Evolutionary conservation across 2,329 filamentous ascomycete genomes (phyloP).

Genomic region (Magnaporthiopsis rhizophila): DNA sequence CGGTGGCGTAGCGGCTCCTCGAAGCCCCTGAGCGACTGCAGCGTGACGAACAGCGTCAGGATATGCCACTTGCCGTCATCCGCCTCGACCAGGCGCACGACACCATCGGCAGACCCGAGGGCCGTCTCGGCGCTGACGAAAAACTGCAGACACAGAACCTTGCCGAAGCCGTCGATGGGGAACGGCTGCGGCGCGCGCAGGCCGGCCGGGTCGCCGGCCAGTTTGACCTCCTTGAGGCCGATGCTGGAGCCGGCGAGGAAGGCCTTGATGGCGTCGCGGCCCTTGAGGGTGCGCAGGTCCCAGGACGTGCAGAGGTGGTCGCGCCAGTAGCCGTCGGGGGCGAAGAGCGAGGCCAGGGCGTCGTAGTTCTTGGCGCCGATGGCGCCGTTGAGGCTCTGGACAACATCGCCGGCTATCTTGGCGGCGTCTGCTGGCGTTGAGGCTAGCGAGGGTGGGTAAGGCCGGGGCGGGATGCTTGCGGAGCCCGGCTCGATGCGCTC

Average conservation of each 20-base stretch:
- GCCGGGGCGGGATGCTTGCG: constrained; percentile 40
- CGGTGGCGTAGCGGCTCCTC: constrained; percentile 39
- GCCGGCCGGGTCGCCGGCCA: constrained; percentile 34
- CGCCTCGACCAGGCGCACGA: constrained; percentile 42
- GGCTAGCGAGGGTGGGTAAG: constrained; percentile 27
- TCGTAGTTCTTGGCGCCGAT: constrained; percentile 27
- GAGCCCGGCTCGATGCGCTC: constrained; percentile 36
- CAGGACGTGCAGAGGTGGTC: constrained; percentile 50
- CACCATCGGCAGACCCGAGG: constrained; percentile 46
- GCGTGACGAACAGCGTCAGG: constrained; percentile 54
- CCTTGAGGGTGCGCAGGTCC: constrained; percentile 45
- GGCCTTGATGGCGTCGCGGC: constrained; percentile 27
- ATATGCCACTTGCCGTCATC: constrained; percentile 45
- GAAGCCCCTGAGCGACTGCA: constrained; percentile 43
- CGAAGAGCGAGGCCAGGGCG: constrained; percentile 30
- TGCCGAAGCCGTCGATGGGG: constrained; percentile 40
- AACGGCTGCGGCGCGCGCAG: constrained; percentile 34
- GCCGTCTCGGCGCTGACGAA: constrained; percentile 47
- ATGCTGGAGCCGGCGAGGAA: constrained; percentile 32
- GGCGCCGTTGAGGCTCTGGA: constrained; percentile 32
- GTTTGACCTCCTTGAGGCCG: constrained; percentile 30
- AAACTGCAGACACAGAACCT: constrained; percentile 44
- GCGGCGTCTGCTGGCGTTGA: constrained; percentile 25
- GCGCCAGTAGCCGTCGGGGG: constrained; percentile 45
- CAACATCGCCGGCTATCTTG: constrained; percentile 28